Evolutionary conservation across 2,329 filamentous ascomycete genomes (phyloP), one percentile per base, ranked within the genome.

Genomic region (Scytalidium sp.): DNA sequence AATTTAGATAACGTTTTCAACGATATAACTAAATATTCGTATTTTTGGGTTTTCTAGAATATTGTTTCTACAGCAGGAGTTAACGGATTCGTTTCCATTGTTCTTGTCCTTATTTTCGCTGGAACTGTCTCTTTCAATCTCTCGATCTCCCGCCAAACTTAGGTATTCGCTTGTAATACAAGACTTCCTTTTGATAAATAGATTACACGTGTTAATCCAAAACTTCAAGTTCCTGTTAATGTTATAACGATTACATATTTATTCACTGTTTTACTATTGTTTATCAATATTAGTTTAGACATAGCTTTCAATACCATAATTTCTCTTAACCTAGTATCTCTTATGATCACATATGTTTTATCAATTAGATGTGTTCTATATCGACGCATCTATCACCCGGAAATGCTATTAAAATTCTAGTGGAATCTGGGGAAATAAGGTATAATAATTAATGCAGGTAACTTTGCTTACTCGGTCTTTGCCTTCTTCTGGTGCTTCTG

Each of bases 301-400:
- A 70, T 70, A 1, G 78, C 76, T 3, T 77, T 80, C 61, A 76
- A 79, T 56, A 75, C 73, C 47, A 72, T 80, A 50, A 71, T 75
- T 17, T 78, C 75, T 2, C 66, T 81, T 13, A 72, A 74, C 41
- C 67, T 78, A 36, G 71, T 67, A 21, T 70, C 74, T 1, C 66
- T 80, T 6, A 73, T 79, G 49, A 68, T 70, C n/a, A 75, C 74
- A 8, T 80, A 80, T 57, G 66, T 78, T 36, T 65, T 78, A 43
- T 74, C 73, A 11, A 67, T 74, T 41, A 47, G 61, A 10, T 70
- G 73, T 49, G 63, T 78, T 19, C 64, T 76, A 45, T 69, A 67
- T 51, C 67, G 71, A 21, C 69, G 72, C 10, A 49, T 65, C 40
- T 53, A 72, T 15, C 56, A 58, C 17, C 67, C 64, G 13, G 60